Percentiles rank a stretch among this genome's conserved stretches.
phyloP scores from a whole-genome alignment of 73 alveolate species.

The Stentor roeselii region DNA sequence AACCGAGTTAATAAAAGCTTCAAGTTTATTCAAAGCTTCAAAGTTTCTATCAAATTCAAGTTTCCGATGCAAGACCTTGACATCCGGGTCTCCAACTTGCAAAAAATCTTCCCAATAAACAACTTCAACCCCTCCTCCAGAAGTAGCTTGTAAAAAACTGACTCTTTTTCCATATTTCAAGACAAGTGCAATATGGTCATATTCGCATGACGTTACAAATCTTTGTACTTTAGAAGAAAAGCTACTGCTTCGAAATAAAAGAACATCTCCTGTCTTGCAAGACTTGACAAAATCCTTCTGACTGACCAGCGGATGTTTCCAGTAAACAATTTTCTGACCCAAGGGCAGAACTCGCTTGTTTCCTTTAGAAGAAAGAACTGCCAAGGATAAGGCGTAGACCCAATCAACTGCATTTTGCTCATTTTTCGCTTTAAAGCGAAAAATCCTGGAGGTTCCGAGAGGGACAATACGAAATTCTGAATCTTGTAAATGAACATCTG shows the following conservation, averaged over 20 bases:
- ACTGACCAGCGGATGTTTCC: constrained; percentile 55
- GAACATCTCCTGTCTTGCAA: constrained; percentile 77
- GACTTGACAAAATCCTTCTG: constrained; percentile 35
- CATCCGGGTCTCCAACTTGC: constrained; percentile 49
- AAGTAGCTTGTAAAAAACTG: constrained; percentile 65
- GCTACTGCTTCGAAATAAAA: constrained; percentile 65
- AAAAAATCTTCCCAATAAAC: constrained; percentile 26
- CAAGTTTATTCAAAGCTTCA: constrained; percentile 36
- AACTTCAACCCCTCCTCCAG: constrained; percentile 54
- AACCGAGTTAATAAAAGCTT: constrained; percentile 50
- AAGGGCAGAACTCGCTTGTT: neutral
- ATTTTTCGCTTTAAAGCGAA: neutral
- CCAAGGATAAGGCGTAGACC: constrained; percentile 13
- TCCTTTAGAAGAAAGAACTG: neutral
- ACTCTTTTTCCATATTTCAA: constrained; percentile 48
- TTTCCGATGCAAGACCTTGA: constrained; percentile 44
- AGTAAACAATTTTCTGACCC: constrained; percentile 16
- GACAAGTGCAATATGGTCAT: constrained; percentile 84
- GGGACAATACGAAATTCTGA: neutral
- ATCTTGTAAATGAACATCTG: constrained; percentile 31
- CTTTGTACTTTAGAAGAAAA: constrained; percentile 56
- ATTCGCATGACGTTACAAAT: constrained; percentile 63
- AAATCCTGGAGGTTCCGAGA: neutral
- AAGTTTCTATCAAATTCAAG: constrained; percentile 48
- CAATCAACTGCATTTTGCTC: neutral